Percentiles rank a stretch among this genome's conserved stretches.
These are phyloP conservation scores for Aspergillus aculeatinus DNA, from an alignment of 2,329 filamentous ascomycete species.

Conservation along the genomic window DNA sequence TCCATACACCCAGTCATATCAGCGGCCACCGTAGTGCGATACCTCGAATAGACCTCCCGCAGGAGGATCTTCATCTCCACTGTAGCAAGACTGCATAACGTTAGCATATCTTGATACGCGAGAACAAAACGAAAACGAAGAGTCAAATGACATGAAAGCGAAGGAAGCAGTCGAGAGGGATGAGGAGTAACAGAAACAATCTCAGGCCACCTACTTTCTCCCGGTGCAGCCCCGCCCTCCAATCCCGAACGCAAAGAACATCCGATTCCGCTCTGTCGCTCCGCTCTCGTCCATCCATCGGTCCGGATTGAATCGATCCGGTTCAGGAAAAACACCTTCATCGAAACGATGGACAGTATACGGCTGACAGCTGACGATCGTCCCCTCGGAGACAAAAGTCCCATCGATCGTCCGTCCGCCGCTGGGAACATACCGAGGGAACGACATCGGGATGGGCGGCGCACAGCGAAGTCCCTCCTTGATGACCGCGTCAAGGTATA, in stretches of 20 bases:
- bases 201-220: slow-evolving; percentile 51
- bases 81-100: slow-evolving; percentile 54
- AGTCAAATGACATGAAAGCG: background rate
- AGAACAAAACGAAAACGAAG: background rate
- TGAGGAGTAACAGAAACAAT: no score
- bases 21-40: slow-evolving; percentile 51
- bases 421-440: slow-evolving; percentile 46
- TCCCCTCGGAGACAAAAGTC: slow-evolving; percentile 34
- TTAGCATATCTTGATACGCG: no score
- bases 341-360: slow-evolving; percentile 39
- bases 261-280: slow-evolving; percentile 45
- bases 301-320: slow-evolving; percentile 33
- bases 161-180: slow-evolving; percentile 18
- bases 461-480: slow-evolving; percentile 61
- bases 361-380: slow-evolving; percentile 41
- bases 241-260: slow-evolving; percentile 66
- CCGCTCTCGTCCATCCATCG: slow-evolving; percentile 38
- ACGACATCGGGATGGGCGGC: slow-evolving; percentile 52
- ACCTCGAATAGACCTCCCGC: slow-evolving; percentile 61
- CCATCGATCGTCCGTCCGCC: slow-evolving; percentile 45
- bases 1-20: slow-evolving; percentile 61
- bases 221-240: slow-evolving; percentile 61
- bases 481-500: slow-evolving; percentile 63
- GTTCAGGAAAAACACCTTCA: slow-evolving; percentile 30
- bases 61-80: slow-evolving; percentile 68